Conservation (phyloP, 495 filamentous ascomycete species). For the Penicillium argentinense region DNA sequence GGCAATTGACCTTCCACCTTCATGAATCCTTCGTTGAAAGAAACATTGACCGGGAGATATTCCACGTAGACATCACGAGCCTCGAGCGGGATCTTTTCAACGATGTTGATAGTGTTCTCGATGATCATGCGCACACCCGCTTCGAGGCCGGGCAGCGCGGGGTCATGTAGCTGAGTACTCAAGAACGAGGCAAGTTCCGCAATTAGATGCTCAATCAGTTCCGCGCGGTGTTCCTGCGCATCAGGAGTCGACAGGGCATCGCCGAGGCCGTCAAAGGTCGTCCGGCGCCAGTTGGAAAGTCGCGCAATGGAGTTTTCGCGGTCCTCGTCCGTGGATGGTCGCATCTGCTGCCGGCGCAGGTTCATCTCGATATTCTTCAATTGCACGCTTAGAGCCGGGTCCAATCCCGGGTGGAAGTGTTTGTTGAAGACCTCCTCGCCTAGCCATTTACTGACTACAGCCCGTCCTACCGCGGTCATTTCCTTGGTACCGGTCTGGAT, state of each 20-base stretch:
- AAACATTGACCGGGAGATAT: slow-evolving; percentile 73
- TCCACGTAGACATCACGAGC: slow-evolving; percentile 86
- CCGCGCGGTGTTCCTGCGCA: slow-evolving; percentile 58
- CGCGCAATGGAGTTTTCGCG: slow-evolving; percentile 84
- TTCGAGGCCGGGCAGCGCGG: slow-evolving; percentile 73
- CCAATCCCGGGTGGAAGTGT: slow-evolving; percentile 87
- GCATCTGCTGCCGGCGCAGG: slow-evolving; percentile 69
- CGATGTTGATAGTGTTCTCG: slow-evolving; percentile 84
- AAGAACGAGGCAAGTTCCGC: slow-evolving; percentile 69
- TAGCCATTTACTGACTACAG: slow-evolving; percentile 85
- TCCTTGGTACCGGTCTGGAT: slow-evolving; percentile 82
- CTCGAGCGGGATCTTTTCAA: slow-evolving; percentile 83
- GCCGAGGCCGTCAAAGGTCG: slow-evolving; percentile 88
- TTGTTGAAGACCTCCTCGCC: slow-evolving; percentile 88
- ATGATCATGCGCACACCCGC: slow-evolving; percentile 87
- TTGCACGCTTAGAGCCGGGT: slow-evolving; percentile 68
- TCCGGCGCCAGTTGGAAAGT: slow-evolving; percentile 88
- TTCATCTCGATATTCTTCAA: slow-evolving; percentile 89
- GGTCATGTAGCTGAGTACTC: slow-evolving; percentile 70
- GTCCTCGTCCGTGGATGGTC: slow-evolving; percentile 76
- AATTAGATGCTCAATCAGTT: slow-evolving; percentile 67
- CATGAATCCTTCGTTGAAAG: slow-evolving; percentile 71
- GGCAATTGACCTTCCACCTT: slow-evolving; percentile 79
- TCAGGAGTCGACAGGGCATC: slow-evolving; percentile 65
- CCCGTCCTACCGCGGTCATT: slow-evolving; percentile 94